A percentile compares a stretch with the other conserved stretches of the same genome.
Evolutionary conservation across 2,329 filamentous ascomycete genomes (phyloP).

Genomic region (Fusarium sterilihyphosum): DNA sequence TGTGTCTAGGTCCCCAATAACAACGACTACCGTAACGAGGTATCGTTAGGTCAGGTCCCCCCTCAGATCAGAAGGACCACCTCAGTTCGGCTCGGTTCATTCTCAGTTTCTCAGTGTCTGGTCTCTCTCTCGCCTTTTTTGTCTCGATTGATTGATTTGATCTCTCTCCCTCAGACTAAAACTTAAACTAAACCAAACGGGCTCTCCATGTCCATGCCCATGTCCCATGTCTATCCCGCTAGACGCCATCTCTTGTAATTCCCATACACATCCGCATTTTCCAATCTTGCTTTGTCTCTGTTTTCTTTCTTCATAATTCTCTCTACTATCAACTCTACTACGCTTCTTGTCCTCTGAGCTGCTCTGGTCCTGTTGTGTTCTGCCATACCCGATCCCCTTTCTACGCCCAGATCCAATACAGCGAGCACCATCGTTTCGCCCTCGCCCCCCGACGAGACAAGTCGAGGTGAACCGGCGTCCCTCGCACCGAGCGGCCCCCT

Average conservation of each 20-base stretch:
- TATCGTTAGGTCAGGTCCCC: slow-evolving; percentile 9
- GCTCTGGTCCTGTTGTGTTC: not conserved
- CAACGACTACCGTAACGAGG: slow-evolving; percentile 33
- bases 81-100: not conserved
- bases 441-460: slow-evolving; percentile 25
- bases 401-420: not conserved
- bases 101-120: not conserved
- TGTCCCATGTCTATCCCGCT: slow-evolving; percentile 21
- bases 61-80: slow-evolving; percentile 33
- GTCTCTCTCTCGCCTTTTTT: slow-evolving; percentile 7
- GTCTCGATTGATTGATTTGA: slow-evolving; percentile 17
- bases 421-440: slow-evolving; percentile 15
- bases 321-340: slow-evolving; percentile 28
- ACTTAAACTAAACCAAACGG: slow-evolving; percentile 23
- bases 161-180: slow-evolving; percentile 36
- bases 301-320: slow-evolving; percentile 36
- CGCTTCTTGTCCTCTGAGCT: slow-evolving; percentile 1
- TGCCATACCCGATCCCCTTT: not conserved
- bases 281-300: slow-evolving; percentile 27
- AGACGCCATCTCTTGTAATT: slow-evolving; percentile 27
- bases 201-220: slow-evolving; percentile 16
- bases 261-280: slow-evolving; percentile 38
- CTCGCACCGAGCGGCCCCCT: slow-evolving; percentile 46
- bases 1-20: slow-evolving; percentile 33
- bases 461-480: slow-evolving; percentile 43